Evolutionary conservation across 345 rosid genomes (phyloP), one percentile per base, ranked within the genome.

Genomic region (Carallia brachiata): DNA sequence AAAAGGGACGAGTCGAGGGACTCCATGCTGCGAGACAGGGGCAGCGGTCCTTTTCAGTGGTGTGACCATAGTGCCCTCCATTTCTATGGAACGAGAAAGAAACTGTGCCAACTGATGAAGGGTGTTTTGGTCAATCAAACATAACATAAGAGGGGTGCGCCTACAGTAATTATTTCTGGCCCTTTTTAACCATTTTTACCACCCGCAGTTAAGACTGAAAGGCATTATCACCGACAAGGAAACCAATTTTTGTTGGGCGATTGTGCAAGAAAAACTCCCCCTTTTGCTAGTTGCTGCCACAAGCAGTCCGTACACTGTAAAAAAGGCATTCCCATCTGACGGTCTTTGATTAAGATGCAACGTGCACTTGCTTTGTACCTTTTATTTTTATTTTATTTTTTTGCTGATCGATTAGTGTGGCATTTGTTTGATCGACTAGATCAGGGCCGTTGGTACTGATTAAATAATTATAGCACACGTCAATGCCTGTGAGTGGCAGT

Each of bases 261-360:
- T 18, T 15, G 61, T 32, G 60, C 50, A 40, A 58, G 18, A 18
- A 37, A 27, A 56, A 23, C 28, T 7, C 15, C 4, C 6, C 23
- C 56, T 52, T n/a, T 52, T 4, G 17, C 44, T 59, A 40, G 47
- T n/a, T 58, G 17, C 65, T 44, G 28, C 68, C 44, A n/a, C 63
- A 17, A 28, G 52, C 62, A 54, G 71, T 72, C 85, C 85, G 84
- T 83, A 82, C 83, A 67, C 83, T 80, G 84, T 78, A 47, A 32
- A 10, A 68, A 76, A 78, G 65, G 66, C 52, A 2, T 53, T 62
- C 74, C 39, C 61, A 67, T 70, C 83, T 74, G 87, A 80, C 82
- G 86, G 85, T 80, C 77, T 73, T 56, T 73, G 78, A 80, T 82
- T 82, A 74, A 77, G 83, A 77, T 79, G 79, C 83, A 83, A 79